Evolutionary conservation across 768 basidiomycete genomes (phyloP), one percentile per base, ranked within the genome.

Genomic region (Cystofilobasidium ferigula): DNA sequence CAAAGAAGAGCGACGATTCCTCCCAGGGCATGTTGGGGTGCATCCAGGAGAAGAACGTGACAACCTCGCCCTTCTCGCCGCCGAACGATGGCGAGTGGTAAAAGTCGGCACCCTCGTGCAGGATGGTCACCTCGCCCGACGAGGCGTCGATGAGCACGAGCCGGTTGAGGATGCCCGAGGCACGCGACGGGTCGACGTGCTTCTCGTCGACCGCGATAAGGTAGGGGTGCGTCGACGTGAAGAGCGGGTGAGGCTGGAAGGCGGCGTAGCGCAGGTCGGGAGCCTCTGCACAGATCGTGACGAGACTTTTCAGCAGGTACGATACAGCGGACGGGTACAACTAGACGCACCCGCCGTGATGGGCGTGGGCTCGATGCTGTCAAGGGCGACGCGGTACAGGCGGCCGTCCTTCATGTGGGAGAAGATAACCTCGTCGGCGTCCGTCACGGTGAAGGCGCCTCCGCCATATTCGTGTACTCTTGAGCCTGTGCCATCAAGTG

Each of bases 21-120:
- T 86, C 82, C 85, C 86, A 89, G 18, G 86, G 82, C 84, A 85
- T 84, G 67, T 84, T 80, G 0, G 85, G 84, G 59, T 85, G 85
- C n/a, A 68, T 61, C 71, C 86, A 87, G 68, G 84, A 79, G 47
- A 82, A 77, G 83, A 84, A 89, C 0, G 79, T 80, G 22, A 88
- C 70, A 61, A 77, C 78, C 40, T 73, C 77, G 0, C 85, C 86
- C 68, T 84, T 80, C 0, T 83, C 81, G 35, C 82, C 83, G 56
- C 28, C 22, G 30, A 38, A 58, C 20, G 64, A 10, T 9, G 35
- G 30, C 76, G 86, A 84, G 32, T 74, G 75, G 73, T 89, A 90
- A 76, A 89, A 89, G 72, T 88, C 86, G 6, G 83, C 82, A 7
- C 85, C 86, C 0, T 78, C 75, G 2, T 77, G 76, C 45, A 88